Percentiles rank a stretch among this genome's conserved stretches.
Evolutionary conservation across 495 filamentous ascomycete genomes (phyloP).

Genomic region (Pseudomonodictys pantanalensis): DNA sequence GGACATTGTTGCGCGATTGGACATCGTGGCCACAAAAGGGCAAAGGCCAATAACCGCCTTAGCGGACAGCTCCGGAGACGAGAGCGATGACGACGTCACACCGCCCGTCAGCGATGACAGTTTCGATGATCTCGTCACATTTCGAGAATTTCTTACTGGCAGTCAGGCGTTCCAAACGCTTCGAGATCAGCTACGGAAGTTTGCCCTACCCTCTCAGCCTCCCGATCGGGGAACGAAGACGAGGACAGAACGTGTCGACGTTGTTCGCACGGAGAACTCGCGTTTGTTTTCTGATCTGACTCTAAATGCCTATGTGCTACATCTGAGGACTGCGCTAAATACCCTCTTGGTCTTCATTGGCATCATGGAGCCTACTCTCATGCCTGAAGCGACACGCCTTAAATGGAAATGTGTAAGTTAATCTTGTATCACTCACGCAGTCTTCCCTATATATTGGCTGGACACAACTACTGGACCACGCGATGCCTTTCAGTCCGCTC

Average conservation of each 20-base stretch:
- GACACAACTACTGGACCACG: neutral
- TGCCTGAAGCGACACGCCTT: neutral
- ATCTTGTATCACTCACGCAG: too few species aligned
- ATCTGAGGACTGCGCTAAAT: too few species aligned
- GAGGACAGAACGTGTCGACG: neutral
- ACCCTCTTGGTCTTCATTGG: neutral
- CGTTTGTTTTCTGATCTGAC: neutral
- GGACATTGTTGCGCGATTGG: neutral
- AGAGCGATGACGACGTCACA: too few species aligned
- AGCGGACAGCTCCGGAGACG: too few species aligned
- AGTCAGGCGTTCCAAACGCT: neutral
- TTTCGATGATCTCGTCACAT: neutral
- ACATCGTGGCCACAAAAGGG: too few species aligned
- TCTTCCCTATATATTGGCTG: too few species aligned
- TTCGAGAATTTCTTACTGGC: neutral
- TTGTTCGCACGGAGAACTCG: neutral
- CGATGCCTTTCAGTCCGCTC: too few species aligned
- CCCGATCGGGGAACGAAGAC: neutral
- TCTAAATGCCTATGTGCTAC: neutral
- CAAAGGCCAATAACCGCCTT: too few species aligned
- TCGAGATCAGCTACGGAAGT: neutral
- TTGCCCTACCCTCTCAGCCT: neutral
- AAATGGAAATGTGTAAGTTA: conserved; percentile 11
- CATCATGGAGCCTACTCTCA: neutral
- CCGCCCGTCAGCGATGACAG: too few species aligned